Base-by-base conservation (phyloP, 345 rosid species). In the Acer negundo region DNA sequence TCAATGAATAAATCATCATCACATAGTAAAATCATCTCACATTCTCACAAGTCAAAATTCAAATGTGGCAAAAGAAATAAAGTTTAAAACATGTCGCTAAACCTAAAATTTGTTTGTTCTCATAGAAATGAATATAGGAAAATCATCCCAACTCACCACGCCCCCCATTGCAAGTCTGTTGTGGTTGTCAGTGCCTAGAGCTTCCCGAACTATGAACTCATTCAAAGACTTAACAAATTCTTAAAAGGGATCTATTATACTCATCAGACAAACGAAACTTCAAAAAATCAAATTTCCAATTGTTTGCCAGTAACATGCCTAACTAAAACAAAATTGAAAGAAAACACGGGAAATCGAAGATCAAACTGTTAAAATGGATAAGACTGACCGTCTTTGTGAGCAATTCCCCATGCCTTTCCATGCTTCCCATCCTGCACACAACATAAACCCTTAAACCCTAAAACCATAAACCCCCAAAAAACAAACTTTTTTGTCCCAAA, bases 401-500 rank as follows among this genome's bases (percentile, higher is more conserved):
- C 97, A 72, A 92, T 44, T 2, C 99, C 98, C 99, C 99, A 96
- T 1, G 99, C 99, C 81, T 94, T 96, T 38, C 98, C 99, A 82
- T 94, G 97, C 55, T 81, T 86, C 53, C 99, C 99, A 76, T 91
- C 97, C 99, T 96, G 92, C 81, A 87, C 26, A 79, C 74, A 71
- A 80, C 69, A 66, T 70, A 77, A 80, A 65, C 62, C 81, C 82
- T 31, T 16, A 64, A 63, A 70, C 75, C 74, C 67, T 28, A 53
- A 59, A 68, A 40, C 16, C 42, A 28, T 6, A 74, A 62, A 68
- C 62, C 62, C 8, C 23, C 22, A 58, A 38, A 67, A 19, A n/a
- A 10, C 6, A 65, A 56, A 24, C 51, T 15, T 3, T 58, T 46
- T 76, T 15, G 10, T 26, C 55, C 3, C 55, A 73, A 66, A 59